Evolutionary conservation across 1,139 yeast genomes (phyloP).

Genomic region (Pneumocystis jirovecii): DNA sequence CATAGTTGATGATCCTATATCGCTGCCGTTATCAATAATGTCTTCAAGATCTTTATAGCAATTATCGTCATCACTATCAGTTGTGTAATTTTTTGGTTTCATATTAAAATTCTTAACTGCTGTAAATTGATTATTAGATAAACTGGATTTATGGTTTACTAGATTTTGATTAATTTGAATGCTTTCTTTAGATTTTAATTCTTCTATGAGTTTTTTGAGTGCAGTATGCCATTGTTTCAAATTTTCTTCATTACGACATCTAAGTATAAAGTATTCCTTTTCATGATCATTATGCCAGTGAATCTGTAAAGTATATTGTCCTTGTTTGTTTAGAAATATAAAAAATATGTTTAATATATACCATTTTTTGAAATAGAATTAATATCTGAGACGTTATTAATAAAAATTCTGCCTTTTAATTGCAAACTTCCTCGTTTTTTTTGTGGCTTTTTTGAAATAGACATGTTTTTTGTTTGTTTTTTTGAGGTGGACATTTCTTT

Average conservation of each 20-base stretch:
- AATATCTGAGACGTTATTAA: conserved; percentile 26
- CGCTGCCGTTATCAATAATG: conserved; percentile 4
- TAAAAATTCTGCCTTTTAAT: conserved; percentile 30
- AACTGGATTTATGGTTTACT: not conserved
- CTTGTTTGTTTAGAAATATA: conserved; percentile 2
- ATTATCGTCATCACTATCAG: conserved; percentile 7
- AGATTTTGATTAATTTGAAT: conserved; percentile 1
- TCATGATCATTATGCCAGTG: conserved; percentile 15
- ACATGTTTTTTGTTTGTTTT: conserved; percentile 8
- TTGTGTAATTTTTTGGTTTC: not conserved
- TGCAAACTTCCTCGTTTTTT: conserved; percentile 19
- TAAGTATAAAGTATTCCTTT: conserved; percentile 15
- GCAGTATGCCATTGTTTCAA: conserved; percentile 17
- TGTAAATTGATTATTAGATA: conserved; percentile 6
- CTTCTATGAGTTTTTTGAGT: conserved; percentile 12
- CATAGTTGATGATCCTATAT: conserved; percentile 6
- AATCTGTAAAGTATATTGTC: conserved; percentile 14
- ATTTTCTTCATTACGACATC: conserved; percentile 17
- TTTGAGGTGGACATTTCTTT: conserved; percentile 28
- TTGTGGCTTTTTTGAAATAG: conserved; percentile 8
- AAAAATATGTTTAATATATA: conserved; percentile 5
- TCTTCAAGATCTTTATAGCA: conserved; percentile 6
- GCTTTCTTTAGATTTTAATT: not conserved
- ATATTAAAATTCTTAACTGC: conserved; percentile 3
- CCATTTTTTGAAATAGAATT: conserved; percentile 10